phyloP scores from a whole-genome alignment of 2,329 filamentous ascomycete species.

The Aspergillus chevalieri region DNA sequence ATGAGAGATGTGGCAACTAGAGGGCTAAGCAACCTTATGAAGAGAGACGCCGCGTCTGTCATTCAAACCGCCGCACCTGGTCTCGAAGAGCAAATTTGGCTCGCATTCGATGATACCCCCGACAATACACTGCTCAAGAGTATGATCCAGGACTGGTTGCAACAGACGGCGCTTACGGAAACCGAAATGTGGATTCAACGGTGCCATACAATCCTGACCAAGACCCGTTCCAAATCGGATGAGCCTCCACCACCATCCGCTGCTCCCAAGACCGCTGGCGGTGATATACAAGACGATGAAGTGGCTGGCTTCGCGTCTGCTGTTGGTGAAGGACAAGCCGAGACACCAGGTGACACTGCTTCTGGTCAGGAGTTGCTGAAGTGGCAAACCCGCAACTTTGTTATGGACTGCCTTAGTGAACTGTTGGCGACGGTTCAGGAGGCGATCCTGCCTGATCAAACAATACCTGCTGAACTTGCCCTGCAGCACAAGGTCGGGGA shows the following conservation, averaged over 20 bases:
- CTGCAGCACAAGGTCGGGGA: constrained; percentile 82
- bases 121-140: constrained; percentile 74
- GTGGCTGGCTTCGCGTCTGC: constrained; percentile 90
- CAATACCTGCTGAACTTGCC: constrained; percentile 69
- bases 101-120: constrained; percentile 72
- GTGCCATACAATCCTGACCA: constrained; percentile 82
- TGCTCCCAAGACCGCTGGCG: constrained; percentile 40
- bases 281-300: constrained; percentile 93
- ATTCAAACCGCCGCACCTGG: constrained; percentile 67
- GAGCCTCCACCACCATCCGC: constrained; percentile 36
- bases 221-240: constrained; percentile 66
- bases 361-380: constrained; percentile 78
- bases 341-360: constrained; percentile 45
- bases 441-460: constrained; percentile 69
- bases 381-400: constrained; percentile 94
- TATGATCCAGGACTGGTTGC: constrained; percentile 87
- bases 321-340: constrained; percentile 54
- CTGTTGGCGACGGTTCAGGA: constrained; percentile 73
- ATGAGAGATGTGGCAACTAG: constrained; percentile 77
- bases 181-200: constrained; percentile 81
- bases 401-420: constrained; percentile 80
- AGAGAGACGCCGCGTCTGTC: constrained; percentile 78
- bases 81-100: constrained; percentile 87
- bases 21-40: constrained; percentile 91
- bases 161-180: constrained; percentile 75